Evolutionary conservation across 495 filamentous ascomycete species (phyloP), one percentile per base, ranked within the genome.

Genomic region (Xylaria scruposa): DNA sequence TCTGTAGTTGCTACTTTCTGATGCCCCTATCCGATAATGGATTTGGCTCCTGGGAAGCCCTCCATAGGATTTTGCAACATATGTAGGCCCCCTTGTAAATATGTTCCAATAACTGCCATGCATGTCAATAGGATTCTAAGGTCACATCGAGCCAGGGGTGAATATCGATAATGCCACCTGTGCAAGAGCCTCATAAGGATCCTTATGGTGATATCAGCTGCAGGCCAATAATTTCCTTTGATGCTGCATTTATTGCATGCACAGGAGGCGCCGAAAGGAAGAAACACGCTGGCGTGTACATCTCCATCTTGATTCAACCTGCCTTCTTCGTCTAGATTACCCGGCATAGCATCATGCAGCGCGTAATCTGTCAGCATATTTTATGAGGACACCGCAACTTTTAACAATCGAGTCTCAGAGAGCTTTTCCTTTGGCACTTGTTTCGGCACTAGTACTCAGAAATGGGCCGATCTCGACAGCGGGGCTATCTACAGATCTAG

Each of bases 101-200:
- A 19, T 17, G 13, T 17, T 46, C 17, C 42, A 15, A 17, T 46
- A 46, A 17, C 13, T 46, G 15, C 13, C 42, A 13, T 15, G 42
- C 42, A 46, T 46, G 42, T 17, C 15, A 46, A 46, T 17, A 46
- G 15, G 42, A 46, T 9, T 53, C 19, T 21, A 12, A 53, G 8
- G 49, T 21, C 5, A 53, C 19, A 24, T 21, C n/a, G 8, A 53
- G n/a, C 21, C 15, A 53, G 49, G 49, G 49, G 49, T 53, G 8
- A 21, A 53, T 24, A 9, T 53, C 5, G 49, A 53, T 53, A 53
- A 24, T 17, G 21, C 19, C 19, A 53, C 10, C 9, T 53, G 8
- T 24, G n/a, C 19, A 53, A 53, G 49, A 53, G 49, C 49, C 49
- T 53, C 49, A 53, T 53, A 6, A 24, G 49, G n/a, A 53, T 53